phyloP scores from a whole-genome alignment of 352 stramenopile genomes.

The Phytophthora idaei region DNA sequence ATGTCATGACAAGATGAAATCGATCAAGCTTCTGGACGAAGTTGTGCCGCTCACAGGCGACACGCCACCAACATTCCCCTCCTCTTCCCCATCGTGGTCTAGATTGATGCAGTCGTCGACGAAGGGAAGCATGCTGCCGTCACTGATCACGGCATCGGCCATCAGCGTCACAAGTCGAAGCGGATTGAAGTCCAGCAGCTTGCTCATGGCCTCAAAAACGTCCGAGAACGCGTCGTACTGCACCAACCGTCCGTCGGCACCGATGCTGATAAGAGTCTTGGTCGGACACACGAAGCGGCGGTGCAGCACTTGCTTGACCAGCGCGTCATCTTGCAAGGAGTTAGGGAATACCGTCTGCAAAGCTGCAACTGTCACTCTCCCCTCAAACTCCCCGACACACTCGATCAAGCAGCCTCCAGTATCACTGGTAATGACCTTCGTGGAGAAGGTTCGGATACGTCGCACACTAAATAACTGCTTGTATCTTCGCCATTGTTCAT shows the following conservation, averaged over 20 bases:
- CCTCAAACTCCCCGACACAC: slow-evolving; percentile 38
- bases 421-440: slow-evolving; percentile 30
- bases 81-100: slow-evolving; percentile 2
- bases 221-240: slow-evolving; percentile 43
- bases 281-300: slow-evolving; percentile 37
- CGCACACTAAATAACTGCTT: slow-evolving; percentile 45
- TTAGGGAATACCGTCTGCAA: slow-evolving; percentile 35
- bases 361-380: slow-evolving; percentile 22
- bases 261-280: slow-evolving; percentile 40
- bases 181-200: slow-evolving; percentile 25
- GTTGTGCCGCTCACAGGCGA: background rate
- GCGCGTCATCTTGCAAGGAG: slow-evolving; percentile 16
- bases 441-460: slow-evolving; percentile 23
- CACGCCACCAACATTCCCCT: background rate
- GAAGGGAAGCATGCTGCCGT: slow-evolving; percentile 35
- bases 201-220: slow-evolving; percentile 41
- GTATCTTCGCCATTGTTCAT: slow-evolving; percentile 55
- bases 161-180: slow-evolving; percentile 28
- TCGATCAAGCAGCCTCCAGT: slow-evolving; percentile 33
- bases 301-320: slow-evolving; percentile 20
- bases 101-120: slow-evolving; percentile 8
- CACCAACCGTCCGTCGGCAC: slow-evolving; percentile 24
- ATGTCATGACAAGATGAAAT: slow-evolving; percentile 32
- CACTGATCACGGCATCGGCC: slow-evolving; percentile 32
- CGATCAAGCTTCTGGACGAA: slow-evolving; percentile 17